Percentiles rank a stretch among this genome's conserved stretches.
Conservation (phyloP, 805 yeast genomes). For the Lipomyces sp. region DNA sequence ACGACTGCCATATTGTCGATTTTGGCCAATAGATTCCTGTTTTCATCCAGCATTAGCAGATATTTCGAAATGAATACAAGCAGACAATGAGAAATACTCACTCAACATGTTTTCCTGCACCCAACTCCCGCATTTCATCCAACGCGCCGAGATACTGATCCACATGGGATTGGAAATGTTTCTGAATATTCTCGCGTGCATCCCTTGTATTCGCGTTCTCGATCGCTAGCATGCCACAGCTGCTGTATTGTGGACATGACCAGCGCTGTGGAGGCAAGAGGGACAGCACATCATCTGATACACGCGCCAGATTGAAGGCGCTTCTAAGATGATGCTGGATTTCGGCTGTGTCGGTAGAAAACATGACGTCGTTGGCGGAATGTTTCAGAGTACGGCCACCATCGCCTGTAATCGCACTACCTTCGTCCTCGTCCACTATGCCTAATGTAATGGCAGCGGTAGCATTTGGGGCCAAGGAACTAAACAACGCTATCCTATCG, state of each 20-base stretch:
- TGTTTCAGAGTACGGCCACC: constrained; percentile 5
- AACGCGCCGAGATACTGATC: constrained; percentile 16
- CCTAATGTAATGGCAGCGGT: neutral
- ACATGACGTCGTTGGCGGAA: constrained; percentile 17
- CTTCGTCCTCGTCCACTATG: neutral
- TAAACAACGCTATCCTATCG: neutral
- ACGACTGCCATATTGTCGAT: constrained; percentile 16
- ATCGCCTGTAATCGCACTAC: neutral
- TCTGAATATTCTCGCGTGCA: constrained; percentile 17
- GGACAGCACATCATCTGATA: constrained; percentile 1
- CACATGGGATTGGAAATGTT: constrained; percentile 23
- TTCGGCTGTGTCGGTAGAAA: constrained; percentile 5
- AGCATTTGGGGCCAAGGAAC: neutral
- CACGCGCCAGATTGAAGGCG: constrained; percentile 5
- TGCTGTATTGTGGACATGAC: constrained; percentile 23
- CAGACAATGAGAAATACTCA: neutral
- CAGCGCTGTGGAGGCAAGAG: constrained; percentile 4
- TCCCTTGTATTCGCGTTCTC: constrained; percentile 12
- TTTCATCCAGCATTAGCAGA: too few relatives aligned
- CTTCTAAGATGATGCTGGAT: constrained; percentile 15
- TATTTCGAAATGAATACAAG: too few relatives aligned
- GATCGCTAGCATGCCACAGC: constrained; percentile 10
- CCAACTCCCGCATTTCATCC: constrained; percentile 12
- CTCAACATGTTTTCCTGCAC: constrained; percentile 12
- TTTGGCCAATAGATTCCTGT: constrained; percentile 9